Evolutionary conservation across 306 rosid genomes (phyloP).

Genomic region (Corylus americana): DNA sequence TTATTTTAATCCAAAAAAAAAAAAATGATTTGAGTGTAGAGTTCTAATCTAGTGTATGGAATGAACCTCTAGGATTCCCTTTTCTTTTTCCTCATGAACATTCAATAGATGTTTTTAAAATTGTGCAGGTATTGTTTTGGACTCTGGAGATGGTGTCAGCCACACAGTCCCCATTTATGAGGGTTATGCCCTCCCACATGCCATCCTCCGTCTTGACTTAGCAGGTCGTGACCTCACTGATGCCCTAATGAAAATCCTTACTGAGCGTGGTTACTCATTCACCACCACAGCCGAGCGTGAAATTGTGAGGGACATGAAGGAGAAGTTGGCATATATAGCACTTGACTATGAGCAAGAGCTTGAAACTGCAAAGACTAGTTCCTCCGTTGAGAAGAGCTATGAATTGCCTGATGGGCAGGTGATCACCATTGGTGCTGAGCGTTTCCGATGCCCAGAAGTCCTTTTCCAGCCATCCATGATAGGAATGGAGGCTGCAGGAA

Average conservation of each 20-base stretch:
- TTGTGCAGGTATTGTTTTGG: slow-evolving; percentile 73
- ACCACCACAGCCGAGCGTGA: slow-evolving; percentile 87
- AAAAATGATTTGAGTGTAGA: background rate
- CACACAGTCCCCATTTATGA: slow-evolving; percentile 85
- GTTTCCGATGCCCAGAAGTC: slow-evolving; percentile 86
- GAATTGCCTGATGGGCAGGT: slow-evolving; percentile 89
- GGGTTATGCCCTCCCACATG: slow-evolving; percentile 83
- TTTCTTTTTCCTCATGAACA: background rate
- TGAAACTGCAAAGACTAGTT: slow-evolving; percentile 71
- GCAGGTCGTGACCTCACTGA: slow-evolving; percentile 92
- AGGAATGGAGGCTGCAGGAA: slow-evolving; percentile 86
- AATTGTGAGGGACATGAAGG: slow-evolving; percentile 91
- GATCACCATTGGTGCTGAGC: slow-evolving; percentile 84
- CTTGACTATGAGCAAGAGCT: slow-evolving; percentile 89
- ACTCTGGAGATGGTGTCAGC: slow-evolving; percentile 90
- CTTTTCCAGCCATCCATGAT: slow-evolving; percentile 95
- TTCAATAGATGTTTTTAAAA: slow-evolving; percentile 1
- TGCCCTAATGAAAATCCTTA: slow-evolving; percentile 82
- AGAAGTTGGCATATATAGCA: slow-evolving; percentile 82
- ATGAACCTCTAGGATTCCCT: background rate
- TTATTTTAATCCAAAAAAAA: background rate
- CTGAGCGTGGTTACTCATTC: slow-evolving; percentile 88
- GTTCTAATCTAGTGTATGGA: background rate
- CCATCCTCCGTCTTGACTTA: slow-evolving; percentile 84
- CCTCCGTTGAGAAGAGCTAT: slow-evolving; percentile 80